Percentiles rank a stretch among this genome's conserved stretches.
Conservation (phyloP, 169 alveolate genomes). For the Plasmodium knowlesi region DNA sequence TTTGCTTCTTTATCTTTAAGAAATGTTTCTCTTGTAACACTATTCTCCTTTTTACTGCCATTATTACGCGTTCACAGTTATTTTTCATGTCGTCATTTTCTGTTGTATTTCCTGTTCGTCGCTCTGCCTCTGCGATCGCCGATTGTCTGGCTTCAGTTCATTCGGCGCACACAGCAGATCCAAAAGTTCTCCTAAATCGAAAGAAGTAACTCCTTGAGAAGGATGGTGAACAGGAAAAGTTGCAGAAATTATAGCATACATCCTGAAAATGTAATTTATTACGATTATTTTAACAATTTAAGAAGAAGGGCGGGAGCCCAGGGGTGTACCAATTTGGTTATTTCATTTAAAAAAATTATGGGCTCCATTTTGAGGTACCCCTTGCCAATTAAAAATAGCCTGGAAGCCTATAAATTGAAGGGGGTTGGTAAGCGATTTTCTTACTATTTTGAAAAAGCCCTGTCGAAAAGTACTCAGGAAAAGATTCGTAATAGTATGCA, state of each 20-base stretch:
- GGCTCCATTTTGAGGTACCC: conserved; percentile 79
- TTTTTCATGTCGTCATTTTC: not conserved
- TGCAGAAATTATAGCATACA: conserved; percentile 55
- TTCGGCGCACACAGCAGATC: not conserved
- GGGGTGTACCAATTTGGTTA: conserved; percentile 59
- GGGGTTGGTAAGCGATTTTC: conserved; percentile 81
- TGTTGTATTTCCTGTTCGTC: not conserved
- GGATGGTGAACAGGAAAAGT: not conserved
- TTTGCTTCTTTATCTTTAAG: not conserved
- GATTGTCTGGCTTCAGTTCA: not conserved
- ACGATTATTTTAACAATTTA: conserved; percentile 62
- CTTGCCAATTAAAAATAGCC: conserved; percentile 75
- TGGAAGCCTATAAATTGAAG: conserved; percentile 76
- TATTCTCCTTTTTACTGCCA: not conserved
- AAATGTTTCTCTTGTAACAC: not conserved
- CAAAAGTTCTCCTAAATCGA: conserved; percentile 31
- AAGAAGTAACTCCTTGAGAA: not conserved
- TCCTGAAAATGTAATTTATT: conserved; percentile 54
- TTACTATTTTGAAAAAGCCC: conserved; percentile 55
- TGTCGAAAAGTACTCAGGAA: not conserved
- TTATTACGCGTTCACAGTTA: not conserved
- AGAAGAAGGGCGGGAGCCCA: conserved; percentile 61
- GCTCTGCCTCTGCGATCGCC: not conserved
- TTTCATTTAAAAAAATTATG: conserved; percentile 73
- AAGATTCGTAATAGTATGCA: not conserved